Conservation (phyloP, 495 filamentous ascomycete species). For the Xylaria intraflava region DNA sequence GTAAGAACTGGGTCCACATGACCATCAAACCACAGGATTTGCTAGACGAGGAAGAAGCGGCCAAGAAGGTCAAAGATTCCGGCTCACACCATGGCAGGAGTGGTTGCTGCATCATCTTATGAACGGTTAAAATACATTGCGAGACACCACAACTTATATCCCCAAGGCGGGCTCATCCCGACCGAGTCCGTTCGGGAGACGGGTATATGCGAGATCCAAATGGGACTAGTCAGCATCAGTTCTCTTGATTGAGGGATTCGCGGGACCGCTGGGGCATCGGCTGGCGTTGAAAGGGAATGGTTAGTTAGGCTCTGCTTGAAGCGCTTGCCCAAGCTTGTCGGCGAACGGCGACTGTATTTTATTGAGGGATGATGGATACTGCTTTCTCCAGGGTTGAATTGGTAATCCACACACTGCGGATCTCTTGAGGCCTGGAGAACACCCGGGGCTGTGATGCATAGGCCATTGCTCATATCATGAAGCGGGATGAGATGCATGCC, state of each 20-base stretch:
- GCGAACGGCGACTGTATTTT: slow-evolving; percentile 11
- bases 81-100: slow-evolving; percentile 57
- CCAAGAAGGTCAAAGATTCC: slow-evolving; percentile 63
- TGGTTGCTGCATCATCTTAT: slow-evolving; percentile 77
- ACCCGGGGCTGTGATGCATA: background rate
- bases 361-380: slow-evolving; percentile 10
- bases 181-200: background rate
- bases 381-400: background rate
- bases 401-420: background rate
- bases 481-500: background rate
- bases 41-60: slow-evolving; percentile 77
- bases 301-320: slow-evolving; percentile 1
- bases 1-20: slow-evolving; percentile 86
- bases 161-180: background rate
- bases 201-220: background rate
- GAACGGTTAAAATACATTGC: slow-evolving; percentile 6
- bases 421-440: background rate
- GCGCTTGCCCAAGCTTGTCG: slow-evolving; percentile 5
- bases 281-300: slow-evolving; percentile 10
- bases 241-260: background rate
- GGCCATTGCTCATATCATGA: background rate
- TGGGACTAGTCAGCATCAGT: slow-evolving; percentile 7
- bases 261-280: slow-evolving; percentile 10
- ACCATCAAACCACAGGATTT: slow-evolving; percentile 83
- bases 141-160: slow-evolving; percentile 4